Conservation (phyloP, 169 alveolate species). For the Eimeria necatrix region DNA sequence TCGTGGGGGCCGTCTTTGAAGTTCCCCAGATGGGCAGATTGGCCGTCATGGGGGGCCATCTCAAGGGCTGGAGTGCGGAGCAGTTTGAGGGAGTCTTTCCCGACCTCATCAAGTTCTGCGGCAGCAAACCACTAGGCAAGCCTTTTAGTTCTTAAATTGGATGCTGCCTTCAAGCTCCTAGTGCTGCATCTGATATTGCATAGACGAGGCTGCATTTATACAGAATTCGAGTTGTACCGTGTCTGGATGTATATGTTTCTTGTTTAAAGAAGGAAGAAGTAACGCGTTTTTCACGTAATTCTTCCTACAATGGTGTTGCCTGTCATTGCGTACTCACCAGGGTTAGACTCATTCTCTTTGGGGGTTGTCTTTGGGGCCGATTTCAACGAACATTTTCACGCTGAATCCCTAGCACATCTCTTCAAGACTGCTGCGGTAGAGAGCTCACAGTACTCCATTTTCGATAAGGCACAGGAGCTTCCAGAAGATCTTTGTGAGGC, state of each 20-base stretch:
- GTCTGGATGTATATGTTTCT: too few relatives aligned
- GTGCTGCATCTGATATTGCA: too few relatives aligned
- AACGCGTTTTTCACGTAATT: too few relatives aligned
- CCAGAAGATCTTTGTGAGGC: background rate
- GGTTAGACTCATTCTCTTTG: constrained; percentile 45
- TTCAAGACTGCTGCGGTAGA: background rate
- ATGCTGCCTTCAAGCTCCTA: too few relatives aligned
- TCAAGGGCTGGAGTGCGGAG: constrained; percentile 40
- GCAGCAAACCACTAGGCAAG: background rate
- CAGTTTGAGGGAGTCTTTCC: constrained; percentile 31
- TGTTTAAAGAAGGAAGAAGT: too few relatives aligned
- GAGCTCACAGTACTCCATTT: background rate
- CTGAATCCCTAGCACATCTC: background rate
- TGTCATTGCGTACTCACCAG: background rate
- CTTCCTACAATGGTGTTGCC: too few relatives aligned
- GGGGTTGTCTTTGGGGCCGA: constrained; percentile 49
- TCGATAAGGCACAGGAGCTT: constrained; percentile 23
- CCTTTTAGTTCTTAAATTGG: background rate
- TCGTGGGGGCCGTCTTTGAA: constrained; percentile 10
- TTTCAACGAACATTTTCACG: constrained; percentile 52
- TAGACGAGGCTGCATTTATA: too few relatives aligned
- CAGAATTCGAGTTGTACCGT: too few relatives aligned
- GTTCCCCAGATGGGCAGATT: constrained; percentile 19
- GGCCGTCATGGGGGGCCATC: constrained; percentile 44
- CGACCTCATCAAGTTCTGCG: background rate